Evolutionary conservation across 1,284 basidiomycete species (phyloP).

Genomic region (Termitomyces sp.): DNA sequence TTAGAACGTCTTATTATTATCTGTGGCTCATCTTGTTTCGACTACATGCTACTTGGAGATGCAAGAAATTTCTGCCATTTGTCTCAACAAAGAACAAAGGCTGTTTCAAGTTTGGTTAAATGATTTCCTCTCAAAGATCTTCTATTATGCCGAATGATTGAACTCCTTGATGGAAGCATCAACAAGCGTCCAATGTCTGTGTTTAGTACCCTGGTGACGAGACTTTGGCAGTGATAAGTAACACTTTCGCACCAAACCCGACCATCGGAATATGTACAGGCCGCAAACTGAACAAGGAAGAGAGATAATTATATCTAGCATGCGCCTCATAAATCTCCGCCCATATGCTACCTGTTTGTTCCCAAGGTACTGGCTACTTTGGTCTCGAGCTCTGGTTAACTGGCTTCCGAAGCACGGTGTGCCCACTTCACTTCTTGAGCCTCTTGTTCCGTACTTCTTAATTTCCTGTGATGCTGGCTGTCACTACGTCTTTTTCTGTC

Average conservation of each 20-base stretch:
- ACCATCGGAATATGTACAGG: background rate
- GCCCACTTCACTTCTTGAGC: background rate
- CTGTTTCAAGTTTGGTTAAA: background rate
- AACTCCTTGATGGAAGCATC: background rate
- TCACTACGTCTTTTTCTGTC: conserved; percentile 8
- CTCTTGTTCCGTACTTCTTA: background rate
- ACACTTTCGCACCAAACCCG: background rate
- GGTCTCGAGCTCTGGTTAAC: background rate
- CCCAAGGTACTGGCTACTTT: background rate
- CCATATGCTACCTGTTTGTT: background rate
- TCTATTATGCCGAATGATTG: background rate
- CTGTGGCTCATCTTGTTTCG: background rate
- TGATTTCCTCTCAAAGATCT: background rate
- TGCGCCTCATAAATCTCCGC: background rate
- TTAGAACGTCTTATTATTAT: background rate
- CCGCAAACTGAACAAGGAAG: conserved; percentile 2
- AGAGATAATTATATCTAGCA: background rate
- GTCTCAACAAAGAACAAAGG: background rate
- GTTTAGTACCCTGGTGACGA: background rate
- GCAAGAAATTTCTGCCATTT: background rate
- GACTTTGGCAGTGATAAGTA: background rate
- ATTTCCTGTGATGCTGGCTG: conserved; percentile 6
- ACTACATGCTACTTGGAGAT: background rate
- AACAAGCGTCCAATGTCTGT: background rate
- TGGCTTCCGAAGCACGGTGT: background rate